phyloP scores from a whole-genome alignment of 257 asterid species.

The Solanum neorickii region DNA sequence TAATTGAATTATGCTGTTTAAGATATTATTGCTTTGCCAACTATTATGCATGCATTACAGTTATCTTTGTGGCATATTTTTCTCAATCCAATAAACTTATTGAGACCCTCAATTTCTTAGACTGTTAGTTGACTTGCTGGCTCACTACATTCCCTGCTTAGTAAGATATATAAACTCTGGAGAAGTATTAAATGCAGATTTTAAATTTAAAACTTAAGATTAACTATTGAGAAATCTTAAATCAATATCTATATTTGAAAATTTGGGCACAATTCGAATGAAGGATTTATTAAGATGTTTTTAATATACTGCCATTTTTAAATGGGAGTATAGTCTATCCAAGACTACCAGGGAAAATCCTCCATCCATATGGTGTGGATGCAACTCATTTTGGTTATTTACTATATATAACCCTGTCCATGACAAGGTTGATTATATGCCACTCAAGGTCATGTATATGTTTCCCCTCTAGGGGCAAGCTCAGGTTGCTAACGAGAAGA shows the following conservation, averaged over 20 bases:
- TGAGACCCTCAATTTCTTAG: neutral
- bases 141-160: neutral
- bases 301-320: neutral
- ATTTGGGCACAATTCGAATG: neutral
- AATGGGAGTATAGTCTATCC: neutral
- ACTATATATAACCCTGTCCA: neutral
- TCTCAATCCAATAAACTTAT: neutral
- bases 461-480: neutral
- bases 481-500: neutral
- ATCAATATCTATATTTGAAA: neutral
- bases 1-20: neutral
- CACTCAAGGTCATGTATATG: neutral
- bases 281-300: neutral
- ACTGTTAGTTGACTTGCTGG: neutral
- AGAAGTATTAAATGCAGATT: neutral
- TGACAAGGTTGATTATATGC: neutral
- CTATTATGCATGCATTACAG: neutral
- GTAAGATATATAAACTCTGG: neutral
- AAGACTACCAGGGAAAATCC: neutral
- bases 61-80: neutral
- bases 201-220: neutral
- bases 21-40: neutral
- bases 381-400: neutral
- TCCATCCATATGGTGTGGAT: neutral
- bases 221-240: neutral